Base-by-base conservation (phyloP, 108 stramenopile species). In the Mediolabrus comicus region DNA sequence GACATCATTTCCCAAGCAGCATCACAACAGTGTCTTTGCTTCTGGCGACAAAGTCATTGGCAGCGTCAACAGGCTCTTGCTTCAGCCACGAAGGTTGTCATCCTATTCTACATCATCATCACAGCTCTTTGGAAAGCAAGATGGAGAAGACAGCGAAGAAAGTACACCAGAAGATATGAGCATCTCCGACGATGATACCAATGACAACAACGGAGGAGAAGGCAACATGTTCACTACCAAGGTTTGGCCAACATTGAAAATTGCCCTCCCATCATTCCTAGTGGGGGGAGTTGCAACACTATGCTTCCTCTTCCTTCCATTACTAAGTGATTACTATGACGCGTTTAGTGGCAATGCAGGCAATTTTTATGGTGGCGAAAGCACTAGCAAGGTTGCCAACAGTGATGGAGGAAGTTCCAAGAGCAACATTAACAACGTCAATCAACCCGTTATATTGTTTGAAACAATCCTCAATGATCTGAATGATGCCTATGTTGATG, bases 391-490 rank as follows among this genome's bases (percentile, higher is more conserved):
- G 39, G 13, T 12, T 22, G 19, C 29, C 0, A 57, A 41, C 39
- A 61, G 22, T 49, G 22, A 9, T 8, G 46, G 33, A 6, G 33
- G 33, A 33, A 33, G 33, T 33, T 6, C 19, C 2, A 49, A 61
- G 32, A 27, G 25, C 16, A 19, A 31, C 59, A 59, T 17, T 19
- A 77, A 77, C 26, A 67, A 59, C 35, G 49, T 77, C 52, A 77
- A 77, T 51, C 68, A 92, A 66, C 91, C 93, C 30, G 93, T 95
- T 0, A 91, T 85, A 0, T 65, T 92, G 2, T 95, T 95, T 72
- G 89, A 90, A 74, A 95, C 90, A 16, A 95, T 95, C 25, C 62
- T 95, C 35, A 68, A 69, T 30, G 89, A 93, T 82, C 39, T 91
- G 34, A 84, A 92, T 16, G 52, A 65, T 13, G 85, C 85, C 34